phyloP scores from a whole-genome alignment of 2,329 filamentous ascomycete species.

The Pseudogymnoascus sp. region DNA sequence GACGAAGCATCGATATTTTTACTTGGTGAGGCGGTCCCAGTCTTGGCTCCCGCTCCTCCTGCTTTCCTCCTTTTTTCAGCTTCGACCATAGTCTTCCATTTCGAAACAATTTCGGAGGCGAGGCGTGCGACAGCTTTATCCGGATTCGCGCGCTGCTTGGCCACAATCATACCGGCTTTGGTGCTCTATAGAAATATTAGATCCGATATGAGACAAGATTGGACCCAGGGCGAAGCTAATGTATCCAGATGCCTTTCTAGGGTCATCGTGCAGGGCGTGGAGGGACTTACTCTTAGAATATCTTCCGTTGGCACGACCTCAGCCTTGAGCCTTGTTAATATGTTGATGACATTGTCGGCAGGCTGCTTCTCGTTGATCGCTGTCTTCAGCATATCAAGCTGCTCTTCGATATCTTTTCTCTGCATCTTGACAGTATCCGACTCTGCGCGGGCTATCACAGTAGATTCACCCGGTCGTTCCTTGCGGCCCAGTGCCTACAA shows the following conservation, averaged over 20 bases:
- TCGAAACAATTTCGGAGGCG: slow-evolving; percentile 74
- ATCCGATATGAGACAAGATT: background rate
- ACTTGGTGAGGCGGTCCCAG: slow-evolving; percentile 44
- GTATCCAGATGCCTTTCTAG: slow-evolving; percentile 7
- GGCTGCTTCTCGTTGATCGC: slow-evolving; percentile 69
- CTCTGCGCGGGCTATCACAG: background rate
- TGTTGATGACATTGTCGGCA: slow-evolving; percentile 57
- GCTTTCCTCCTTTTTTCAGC: slow-evolving; percentile 44
- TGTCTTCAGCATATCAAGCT: slow-evolving; percentile 73
- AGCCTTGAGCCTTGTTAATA: slow-evolving; percentile 72
- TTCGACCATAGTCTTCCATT: slow-evolving; percentile 77
- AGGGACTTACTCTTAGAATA: slow-evolving; percentile 60
- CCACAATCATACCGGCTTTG: slow-evolving; percentile 83
- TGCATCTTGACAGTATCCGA: slow-evolving; percentile 49
- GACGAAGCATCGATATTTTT: slow-evolving; percentile 25
- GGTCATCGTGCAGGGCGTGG: background rate
- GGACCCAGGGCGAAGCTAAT: background rate
- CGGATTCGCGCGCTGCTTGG: slow-evolving; percentile 66
- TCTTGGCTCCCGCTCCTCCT: slow-evolving; percentile 28
- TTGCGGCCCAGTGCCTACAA: background rate
- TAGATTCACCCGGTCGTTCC: background rate
- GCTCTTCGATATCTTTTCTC: slow-evolving; percentile 68
- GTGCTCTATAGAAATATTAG: slow-evolving; percentile 48
- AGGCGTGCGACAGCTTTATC: slow-evolving; percentile 74
- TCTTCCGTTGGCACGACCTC: slow-evolving; percentile 81